Conservation (phyloP, 192 early-diverging fungal species). For the Umbelopsis sp. region DNA sequence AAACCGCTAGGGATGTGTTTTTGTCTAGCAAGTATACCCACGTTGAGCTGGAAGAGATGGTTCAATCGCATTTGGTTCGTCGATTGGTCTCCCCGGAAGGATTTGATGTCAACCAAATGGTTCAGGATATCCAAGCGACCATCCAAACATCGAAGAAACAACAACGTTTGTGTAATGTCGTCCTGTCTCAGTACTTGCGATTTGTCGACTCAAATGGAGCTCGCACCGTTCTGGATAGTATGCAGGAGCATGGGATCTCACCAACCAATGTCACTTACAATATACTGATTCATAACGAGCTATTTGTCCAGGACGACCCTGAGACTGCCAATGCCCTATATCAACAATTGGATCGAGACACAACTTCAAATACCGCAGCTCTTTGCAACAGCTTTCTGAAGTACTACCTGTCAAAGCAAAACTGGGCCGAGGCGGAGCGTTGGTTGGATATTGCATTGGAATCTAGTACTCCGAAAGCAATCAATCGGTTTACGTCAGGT, state of each 20-base stretch:
- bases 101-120: neutral
- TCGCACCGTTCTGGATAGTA: neutral
- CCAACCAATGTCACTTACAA: neutral
- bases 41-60: neutral
- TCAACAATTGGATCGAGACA: neutral
- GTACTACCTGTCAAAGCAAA: neutral
- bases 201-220: neutral
- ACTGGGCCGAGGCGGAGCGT: neutral
- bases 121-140: neutral
- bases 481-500: neutral
- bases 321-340: neutral
- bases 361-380: neutral
- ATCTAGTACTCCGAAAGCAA: neutral
- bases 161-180: constrained; percentile 3
- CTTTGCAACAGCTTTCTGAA: constrained; percentile 10
- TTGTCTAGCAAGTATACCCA: constrained; percentile 2
- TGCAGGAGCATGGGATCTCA: neutral
- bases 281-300: constrained; percentile 1
- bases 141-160: neutral
- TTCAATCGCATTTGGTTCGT: neutral
- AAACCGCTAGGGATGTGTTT: neutral
- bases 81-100: neutral
- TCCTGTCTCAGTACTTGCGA: neutral
- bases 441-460: constrained; percentile 1
- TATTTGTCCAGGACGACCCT: neutral